phyloP scores from a whole-genome alignment of 202 grass and related monocot species.

The Eragrostis tef region DNA sequence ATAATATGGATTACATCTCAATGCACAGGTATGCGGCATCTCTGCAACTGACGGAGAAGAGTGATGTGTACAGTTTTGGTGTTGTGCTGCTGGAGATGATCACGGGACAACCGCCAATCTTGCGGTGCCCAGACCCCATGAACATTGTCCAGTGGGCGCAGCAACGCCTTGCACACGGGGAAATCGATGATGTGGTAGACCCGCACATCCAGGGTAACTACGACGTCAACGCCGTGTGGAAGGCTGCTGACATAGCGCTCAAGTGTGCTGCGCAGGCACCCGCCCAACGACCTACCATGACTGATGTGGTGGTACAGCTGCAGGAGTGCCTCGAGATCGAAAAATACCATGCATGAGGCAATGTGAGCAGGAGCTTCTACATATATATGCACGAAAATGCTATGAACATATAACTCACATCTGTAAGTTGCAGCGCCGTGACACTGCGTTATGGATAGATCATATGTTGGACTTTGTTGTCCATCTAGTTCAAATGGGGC shows the following conservation, averaged over 20 bases:
- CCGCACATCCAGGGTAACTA: constrained; percentile 36
- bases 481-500: too few relatives aligned
- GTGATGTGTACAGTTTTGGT: constrained; percentile 67
- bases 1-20: neutral
- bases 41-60: constrained; percentile 50
- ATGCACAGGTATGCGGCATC: constrained; percentile 44
- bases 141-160: constrained; percentile 51
- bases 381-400: too few relatives aligned
- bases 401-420: too few relatives aligned
- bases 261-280: constrained; percentile 51
- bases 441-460: too few relatives aligned
- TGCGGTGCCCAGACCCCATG: constrained; percentile 20
- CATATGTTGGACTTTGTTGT: too few relatives aligned
- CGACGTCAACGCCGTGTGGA: constrained; percentile 60
- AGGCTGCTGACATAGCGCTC: constrained; percentile 52
- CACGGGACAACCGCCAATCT: constrained; percentile 49
- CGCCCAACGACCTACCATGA: constrained; percentile 58
- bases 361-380: too few relatives aligned
- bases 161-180: constrained; percentile 44
- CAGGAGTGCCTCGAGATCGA: constrained; percentile 63
- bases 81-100: constrained; percentile 55
- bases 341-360: neutral
- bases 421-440: too few relatives aligned
- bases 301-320: constrained; percentile 53
- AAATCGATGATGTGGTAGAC: constrained; percentile 59